A percentile compares a stretch with the other conserved stretches of the same genome.
These are phyloP conservation scores for Carex scoparia DNA, from an alignment of 176 grass and related monocot genomes.

Conservation along the genomic window DNA sequence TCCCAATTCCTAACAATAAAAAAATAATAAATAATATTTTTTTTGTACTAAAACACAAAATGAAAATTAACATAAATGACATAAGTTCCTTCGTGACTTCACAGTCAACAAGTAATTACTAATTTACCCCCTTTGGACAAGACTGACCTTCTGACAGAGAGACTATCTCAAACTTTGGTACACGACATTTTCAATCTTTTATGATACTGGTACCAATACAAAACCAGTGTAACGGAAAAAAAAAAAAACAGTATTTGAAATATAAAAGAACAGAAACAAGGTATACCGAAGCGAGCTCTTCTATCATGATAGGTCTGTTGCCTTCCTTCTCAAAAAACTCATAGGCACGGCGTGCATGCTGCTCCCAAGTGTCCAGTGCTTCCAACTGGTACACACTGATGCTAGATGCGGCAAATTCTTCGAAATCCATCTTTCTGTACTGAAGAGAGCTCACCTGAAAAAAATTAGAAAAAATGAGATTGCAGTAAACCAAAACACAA, in stretches of 20 bases:
- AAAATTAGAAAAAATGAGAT: background rate
- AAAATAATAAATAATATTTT: background rate
- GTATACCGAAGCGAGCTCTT: slow-evolving; percentile 92
- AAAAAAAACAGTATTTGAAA: background rate
- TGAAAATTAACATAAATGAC: background rate
- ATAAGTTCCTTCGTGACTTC: background rate
- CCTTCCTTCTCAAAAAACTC: slow-evolving; percentile 97
- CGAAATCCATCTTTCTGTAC: slow-evolving; percentile 98
- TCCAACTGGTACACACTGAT: slow-evolving; percentile 98
- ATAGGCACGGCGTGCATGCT: slow-evolving; percentile 69
- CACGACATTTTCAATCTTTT: background rate
- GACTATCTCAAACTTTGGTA: background rate
- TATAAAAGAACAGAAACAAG: background rate
- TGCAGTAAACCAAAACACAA: background rate
- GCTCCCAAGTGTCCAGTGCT: slow-evolving; percentile 93
- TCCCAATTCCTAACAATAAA: slow-evolving; percentile 68
- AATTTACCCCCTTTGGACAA: background rate
- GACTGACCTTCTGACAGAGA: background rate
- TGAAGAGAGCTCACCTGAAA: slow-evolving; percentile 93
- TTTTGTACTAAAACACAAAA: background rate
- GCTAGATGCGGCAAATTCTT: slow-evolving; percentile 87
- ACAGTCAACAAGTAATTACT: background rate
- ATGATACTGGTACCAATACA: background rate
- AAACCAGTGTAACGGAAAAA: background rate
- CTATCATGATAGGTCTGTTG: slow-evolving; percentile 97